Base-by-base conservation (phyloP, 225 moss, liverwort and hornwort species). In the Physcomitrium patens region DNA sequence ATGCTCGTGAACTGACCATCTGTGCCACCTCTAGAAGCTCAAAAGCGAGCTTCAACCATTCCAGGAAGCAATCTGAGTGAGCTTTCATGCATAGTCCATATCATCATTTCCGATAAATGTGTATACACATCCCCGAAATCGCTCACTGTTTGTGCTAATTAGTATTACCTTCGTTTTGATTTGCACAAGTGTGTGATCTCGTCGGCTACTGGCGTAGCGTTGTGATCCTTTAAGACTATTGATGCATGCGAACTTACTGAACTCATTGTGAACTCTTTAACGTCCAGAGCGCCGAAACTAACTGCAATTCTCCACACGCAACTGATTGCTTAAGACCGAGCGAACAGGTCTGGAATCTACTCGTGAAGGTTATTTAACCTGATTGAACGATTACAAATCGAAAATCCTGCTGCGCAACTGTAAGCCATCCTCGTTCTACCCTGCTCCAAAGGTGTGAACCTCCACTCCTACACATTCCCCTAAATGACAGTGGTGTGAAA, bases 401-500 rank as follows among this genome's bases (percentile, higher is more conserved):
- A 48, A 41, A 53, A 60, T 59, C 55, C 45, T 47, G 47, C n/a
- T 49, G 56, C n/a, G 46, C 56, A 75, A 64, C 42, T 68, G n/a
- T 42, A 49, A 54, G 37, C 74, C 24, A 50, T 57, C 60, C 1
- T 42, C 22, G 50, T 70, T 67, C 78, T 58, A 31, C 54, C 18
- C 28, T 47, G 26, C 28, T 58, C 20, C 23, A 57, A 48, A 2
- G 31, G 65, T 49, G 65, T 31, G 48, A 70, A 58, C 31, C 47
- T 54, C 18, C 28, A 8, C 26, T 51, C 17, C 27, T n/a, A n/a
- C n/a, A 44, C 46, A 9, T 61, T 59, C 28, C 72, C 76, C 60
- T 46, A 61, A 62, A 60, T 66, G 71, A 37, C 46, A 67, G 61
- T 71, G 60, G 72, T 81, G 81, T 81, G 72, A 81, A 76, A 44